Evolutionary conservation across 345 rosid species (phyloP).

Genomic region (Salix koriyanagi): DNA sequence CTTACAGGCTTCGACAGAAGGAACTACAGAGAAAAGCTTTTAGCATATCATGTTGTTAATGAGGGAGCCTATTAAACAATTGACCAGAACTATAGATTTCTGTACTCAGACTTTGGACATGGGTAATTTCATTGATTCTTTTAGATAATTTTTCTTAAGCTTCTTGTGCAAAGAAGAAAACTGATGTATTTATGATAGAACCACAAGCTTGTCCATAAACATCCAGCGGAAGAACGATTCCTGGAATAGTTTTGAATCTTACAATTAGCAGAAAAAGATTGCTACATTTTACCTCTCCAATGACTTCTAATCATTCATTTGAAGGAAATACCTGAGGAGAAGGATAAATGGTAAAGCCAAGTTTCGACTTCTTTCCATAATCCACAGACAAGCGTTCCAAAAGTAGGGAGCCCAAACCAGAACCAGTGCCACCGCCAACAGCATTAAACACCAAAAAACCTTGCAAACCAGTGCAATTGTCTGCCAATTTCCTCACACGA

Average conservation of each 20-base stretch:
- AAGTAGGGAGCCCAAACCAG: slow-evolving; percentile 74
- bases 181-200: not conserved
- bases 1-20: not conserved
- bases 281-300: not conserved
- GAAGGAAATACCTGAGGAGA: slow-evolving; percentile 61
- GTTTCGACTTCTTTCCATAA: slow-evolving; percentile 85
- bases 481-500: slow-evolving; percentile 73
- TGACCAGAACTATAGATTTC: not conserved
- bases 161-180: not conserved
- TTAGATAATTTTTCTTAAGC: not conserved
- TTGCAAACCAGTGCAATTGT: slow-evolving; percentile 85
- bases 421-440: slow-evolving; percentile 86
- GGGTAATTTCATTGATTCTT: not conserved
- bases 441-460: slow-evolving; percentile 73
- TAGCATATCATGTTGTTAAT: not conserved
- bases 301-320: not conserved
- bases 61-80: not conserved
- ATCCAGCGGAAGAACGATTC: not conserved
- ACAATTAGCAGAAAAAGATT: not conserved
- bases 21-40: not conserved
- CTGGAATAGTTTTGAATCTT: not conserved
- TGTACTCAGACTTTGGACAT: not conserved
- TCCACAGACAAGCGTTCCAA: slow-evolving; percentile 81
- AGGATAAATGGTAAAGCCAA: slow-evolving; percentile 76
- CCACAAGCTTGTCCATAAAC: not conserved